Base-by-base conservation (phyloP, 352 stramenopile species). In the Pythium utonaiense region DNA sequence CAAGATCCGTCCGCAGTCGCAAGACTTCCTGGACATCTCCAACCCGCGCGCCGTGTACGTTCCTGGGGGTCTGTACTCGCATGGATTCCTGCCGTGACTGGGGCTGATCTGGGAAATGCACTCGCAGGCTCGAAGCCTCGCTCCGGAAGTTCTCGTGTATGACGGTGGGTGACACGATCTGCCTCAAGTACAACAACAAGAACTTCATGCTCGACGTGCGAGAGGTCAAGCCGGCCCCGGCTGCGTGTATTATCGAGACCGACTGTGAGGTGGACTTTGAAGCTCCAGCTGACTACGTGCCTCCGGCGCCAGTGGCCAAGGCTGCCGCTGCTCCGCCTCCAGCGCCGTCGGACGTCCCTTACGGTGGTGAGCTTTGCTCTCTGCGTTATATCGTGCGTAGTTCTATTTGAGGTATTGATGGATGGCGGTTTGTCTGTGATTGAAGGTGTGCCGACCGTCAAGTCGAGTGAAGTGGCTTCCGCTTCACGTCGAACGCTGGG, bases 181-280 rank as follows among this genome's bases (percentile, higher is more conserved):
- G 96, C 67, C 81, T 99, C 38, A 97, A 97, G 60, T 99, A 99
- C 89, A 99, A 99, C 78, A 91, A 95, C 75, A 97, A 98, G 66
- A 98, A 99, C 65, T 99, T 98, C 71, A 88, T 99, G 75, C 84
- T 99, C 64, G 95, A 98, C 62, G 88, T 99, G n/a, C 93, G 97
- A 22, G 96, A 99, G 75, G 85, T 99, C 3, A 85, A 96, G 62
- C 97, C 97, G 0, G 70, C 93, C 25, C 89, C 97, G 56, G 97
- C 97, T 13, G 96, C 94, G 6, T 99, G 96, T 67, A 99, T 99
- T 68, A 99, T 99, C 58, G 97, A 99, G 80, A 99, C 97, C 2
- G 97, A 99, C 75, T 98, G 96, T 62, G 97, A 99, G 70, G 95
- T 99, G 7, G 97, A 99, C 73, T 99, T 99, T 73, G 97, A 99